phyloP scores from a whole-genome alignment of 768 basidiomycete species.

The Suillus subluteus region DNA sequence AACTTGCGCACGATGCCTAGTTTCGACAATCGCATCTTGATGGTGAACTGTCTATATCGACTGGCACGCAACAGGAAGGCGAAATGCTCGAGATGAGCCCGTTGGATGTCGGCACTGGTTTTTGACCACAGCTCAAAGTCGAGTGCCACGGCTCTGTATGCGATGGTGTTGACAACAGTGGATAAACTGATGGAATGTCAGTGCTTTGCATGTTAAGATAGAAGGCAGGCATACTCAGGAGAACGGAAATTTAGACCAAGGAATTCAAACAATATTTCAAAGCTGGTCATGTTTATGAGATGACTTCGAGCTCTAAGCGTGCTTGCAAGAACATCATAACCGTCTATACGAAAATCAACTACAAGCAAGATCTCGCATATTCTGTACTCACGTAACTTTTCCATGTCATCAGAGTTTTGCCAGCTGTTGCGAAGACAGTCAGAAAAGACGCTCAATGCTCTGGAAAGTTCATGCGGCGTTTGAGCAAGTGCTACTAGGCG shows the following conservation, averaged over 20 bases:
- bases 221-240: conserved; percentile 63
- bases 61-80: conserved; percentile 71
- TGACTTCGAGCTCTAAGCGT: conserved; percentile 73
- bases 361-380: conserved; percentile 11
- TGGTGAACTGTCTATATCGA: conserved; percentile 77
- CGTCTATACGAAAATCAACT: conserved; percentile 50
- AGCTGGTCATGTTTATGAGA: conserved; percentile 78
- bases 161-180: conserved; percentile 79
- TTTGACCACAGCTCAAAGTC: conserved; percentile 91
- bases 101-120: conserved; percentile 73
- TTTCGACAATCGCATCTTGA: conserved; percentile 72
- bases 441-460: conserved; percentile 69
- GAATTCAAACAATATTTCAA: conserved; percentile 85
- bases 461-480: conserved; percentile 78
- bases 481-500: conserved; percentile 76
- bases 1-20: conserved; percentile 72
- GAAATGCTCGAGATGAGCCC: conserved; percentile 82
- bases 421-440: conserved; percentile 85
- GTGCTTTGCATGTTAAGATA: background rate
- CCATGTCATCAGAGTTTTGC: conserved; percentile 96
- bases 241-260: conserved; percentile 82
- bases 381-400: conserved; percentile 69
- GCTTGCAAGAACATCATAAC: conserved; percentile 84
- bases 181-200: conserved; percentile 58
- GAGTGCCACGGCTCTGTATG: conserved; percentile 81